Evolutionary conservation across 1,139 yeast species (phyloP).

Genomic region (Hemisphaericaspora subhashii): DNA sequence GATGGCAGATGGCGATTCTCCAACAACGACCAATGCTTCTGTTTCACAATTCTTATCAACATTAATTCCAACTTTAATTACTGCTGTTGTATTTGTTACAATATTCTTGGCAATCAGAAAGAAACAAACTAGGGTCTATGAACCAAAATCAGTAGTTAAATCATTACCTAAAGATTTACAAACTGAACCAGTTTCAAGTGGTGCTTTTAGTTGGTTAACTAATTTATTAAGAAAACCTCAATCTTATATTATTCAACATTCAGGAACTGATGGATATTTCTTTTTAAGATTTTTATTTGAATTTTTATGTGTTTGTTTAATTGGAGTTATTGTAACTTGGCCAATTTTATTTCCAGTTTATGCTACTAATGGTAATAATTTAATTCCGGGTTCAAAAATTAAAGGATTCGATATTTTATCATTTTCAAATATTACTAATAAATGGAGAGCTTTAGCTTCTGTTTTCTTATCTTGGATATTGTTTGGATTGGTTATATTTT

Average conservation of each 20-base stretch:
- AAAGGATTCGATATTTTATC: conserved; percentile 60
- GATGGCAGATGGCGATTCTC: conserved; percentile 8
- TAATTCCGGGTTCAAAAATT: conserved; percentile 26
- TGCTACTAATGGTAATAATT: conserved; percentile 68
- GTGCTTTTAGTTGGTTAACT: conserved; percentile 57
- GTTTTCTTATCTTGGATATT: conserved; percentile 69
- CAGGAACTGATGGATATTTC: conserved; percentile 88
- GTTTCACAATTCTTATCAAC: conserved; percentile 44
- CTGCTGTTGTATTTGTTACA: conserved; percentile 56
- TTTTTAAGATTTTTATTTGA: conserved; percentile 75
- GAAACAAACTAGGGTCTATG: conserved; percentile 69
- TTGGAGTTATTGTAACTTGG: conserved; percentile 67
- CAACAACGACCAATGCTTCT: conserved; percentile 12
- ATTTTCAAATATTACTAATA: conserved; percentile 61
- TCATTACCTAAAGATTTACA: conserved; percentile 41
- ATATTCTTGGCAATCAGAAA: conserved; percentile 68
- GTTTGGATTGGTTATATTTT: conserved; percentile 58
- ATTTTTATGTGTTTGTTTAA: conserved; percentile 54
- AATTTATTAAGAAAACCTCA: conserved; percentile 57
- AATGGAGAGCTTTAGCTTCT: conserved; percentile 68
- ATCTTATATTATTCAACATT: conserved; percentile 68
- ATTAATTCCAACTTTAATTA: conserved; percentile 39
- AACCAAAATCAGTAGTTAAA: conserved; percentile 64
- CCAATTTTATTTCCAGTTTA: conserved; percentile 86
- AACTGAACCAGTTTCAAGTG: conserved; percentile 58